phyloP scores from a whole-genome alignment of 352 stramenopile species.

The Albugo laibachii region DNA sequence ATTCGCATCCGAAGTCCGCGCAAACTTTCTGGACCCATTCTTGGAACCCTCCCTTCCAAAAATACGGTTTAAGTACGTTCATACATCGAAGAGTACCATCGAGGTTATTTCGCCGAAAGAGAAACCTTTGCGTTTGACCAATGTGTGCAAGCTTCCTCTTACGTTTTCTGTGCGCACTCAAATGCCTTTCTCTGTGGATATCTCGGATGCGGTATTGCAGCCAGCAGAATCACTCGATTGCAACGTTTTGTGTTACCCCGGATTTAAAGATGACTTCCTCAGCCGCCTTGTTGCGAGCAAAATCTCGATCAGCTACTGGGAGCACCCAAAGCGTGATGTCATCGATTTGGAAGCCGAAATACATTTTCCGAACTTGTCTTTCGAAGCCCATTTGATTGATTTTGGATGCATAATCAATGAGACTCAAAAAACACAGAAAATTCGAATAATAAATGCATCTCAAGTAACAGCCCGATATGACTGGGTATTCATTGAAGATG shows the following conservation, averaged over 20 bases:
- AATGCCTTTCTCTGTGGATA: conserved; percentile 83
- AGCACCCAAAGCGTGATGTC: conserved; percentile 81
- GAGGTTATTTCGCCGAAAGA: conserved; percentile 13
- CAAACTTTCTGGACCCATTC: conserved; percentile 81
- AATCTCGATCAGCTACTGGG: conserved; percentile 64
- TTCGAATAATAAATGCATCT: conserved; percentile 81
- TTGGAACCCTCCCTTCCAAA: conserved; percentile 46
- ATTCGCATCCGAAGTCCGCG: conserved; percentile 74
- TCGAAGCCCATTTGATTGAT: conserved; percentile 79
- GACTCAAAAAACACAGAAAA: conserved; percentile 76
- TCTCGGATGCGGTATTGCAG: conserved; percentile 73
- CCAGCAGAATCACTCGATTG: conserved; percentile 60
- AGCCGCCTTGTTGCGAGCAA: conserved; percentile 77
- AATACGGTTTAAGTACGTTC: conserved; percentile 81
- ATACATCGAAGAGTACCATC: conserved; percentile 9
- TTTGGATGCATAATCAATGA: conserved; percentile 93
- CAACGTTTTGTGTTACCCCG: conserved; percentile 86
- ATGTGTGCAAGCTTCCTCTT: conserved; percentile 75
- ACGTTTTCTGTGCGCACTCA: conserved; percentile 81
- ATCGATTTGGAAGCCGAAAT: conserved; percentile 83
- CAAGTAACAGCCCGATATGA: conserved; percentile 76
- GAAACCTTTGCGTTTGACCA: conserved; percentile 68
- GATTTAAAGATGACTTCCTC: conserved; percentile 80
- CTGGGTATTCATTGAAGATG: conserved; percentile 91
- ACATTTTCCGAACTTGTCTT: conserved; percentile 87